Conservation (phyloP, 2,329 filamentous ascomycete species). For the Pseudogymnoascus sp. region DNA sequence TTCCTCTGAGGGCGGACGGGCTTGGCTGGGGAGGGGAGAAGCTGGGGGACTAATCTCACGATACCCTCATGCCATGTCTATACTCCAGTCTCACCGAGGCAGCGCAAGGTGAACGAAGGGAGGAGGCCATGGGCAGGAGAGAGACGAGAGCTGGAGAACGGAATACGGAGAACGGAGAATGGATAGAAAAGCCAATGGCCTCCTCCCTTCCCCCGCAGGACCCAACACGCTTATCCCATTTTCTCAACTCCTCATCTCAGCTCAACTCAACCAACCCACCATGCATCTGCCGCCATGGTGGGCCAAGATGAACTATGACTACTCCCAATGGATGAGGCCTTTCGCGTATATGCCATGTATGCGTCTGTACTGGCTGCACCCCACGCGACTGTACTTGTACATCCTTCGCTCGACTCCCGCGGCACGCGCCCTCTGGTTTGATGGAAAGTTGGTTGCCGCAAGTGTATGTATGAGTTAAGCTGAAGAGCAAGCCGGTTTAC, state of each 20-base stretch:
- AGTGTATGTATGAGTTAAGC: neutral
- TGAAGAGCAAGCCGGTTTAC: neutral
- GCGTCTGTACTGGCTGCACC: neutral
- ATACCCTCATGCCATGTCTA: neutral
- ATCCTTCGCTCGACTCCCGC: neutral
- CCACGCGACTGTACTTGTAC: conserved; percentile 2
- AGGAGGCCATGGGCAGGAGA: neutral
- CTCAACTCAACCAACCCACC: neutral
- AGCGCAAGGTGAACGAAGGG: neutral
- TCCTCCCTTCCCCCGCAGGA: neutral
- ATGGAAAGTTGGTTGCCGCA: neutral
- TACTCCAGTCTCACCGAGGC: neutral
- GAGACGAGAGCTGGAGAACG: neutral
- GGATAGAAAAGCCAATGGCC: neutral
- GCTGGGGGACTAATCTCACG: neutral
- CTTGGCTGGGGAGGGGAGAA: neutral
- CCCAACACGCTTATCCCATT: neutral
- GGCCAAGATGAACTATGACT: conserved; percentile 4
- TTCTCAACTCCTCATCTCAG: conserved; percentile 1
- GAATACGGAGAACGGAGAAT: neutral
- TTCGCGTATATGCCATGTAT: neutral
- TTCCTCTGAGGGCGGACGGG: neutral
- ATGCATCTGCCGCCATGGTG: conserved; percentile 1
- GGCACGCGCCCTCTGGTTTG: neutral
- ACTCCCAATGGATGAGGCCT: neutral